Evolutionary conservation across 2,329 filamentous ascomycete genomes (phyloP).

Genomic region (Paraphoma sp.): DNA sequence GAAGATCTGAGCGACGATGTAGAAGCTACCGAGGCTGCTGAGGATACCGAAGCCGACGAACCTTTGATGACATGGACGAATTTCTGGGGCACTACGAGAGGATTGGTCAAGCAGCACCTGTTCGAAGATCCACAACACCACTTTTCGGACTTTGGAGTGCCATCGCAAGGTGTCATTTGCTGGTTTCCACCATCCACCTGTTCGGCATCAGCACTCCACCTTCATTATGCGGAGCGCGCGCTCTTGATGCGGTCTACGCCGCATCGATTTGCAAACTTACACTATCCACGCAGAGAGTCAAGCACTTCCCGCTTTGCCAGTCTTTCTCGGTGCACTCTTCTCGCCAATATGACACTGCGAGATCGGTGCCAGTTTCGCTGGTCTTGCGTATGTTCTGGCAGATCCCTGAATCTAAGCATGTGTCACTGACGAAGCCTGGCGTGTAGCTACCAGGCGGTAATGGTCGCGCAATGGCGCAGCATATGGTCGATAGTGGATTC

Average conservation of each 20-base stretch:
- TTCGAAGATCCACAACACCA: neutral
- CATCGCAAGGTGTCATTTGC: constrained; percentile 21
- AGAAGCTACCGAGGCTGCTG: neutral
- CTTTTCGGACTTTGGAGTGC: constrained; percentile 42
- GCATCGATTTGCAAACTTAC: neutral
- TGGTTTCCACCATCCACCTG: neutral
- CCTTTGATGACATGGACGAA: neutral
- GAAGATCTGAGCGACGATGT: neutral
- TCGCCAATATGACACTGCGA: neutral
- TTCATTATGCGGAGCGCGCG: neutral
- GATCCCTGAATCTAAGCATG: neutral
- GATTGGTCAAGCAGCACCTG: neutral
- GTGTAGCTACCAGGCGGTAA: neutral
- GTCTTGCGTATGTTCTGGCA: neutral
- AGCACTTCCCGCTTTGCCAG: neutral
- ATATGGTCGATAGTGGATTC: neutral
- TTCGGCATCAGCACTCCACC: neutral
- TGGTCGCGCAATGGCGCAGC: neutral
- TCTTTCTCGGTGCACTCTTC: neutral
- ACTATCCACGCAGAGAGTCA: neutral
- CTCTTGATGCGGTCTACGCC: neutral
- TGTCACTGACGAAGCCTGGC: neutral
- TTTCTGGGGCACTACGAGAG: neutral
- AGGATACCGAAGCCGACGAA: neutral
- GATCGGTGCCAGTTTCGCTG: neutral